Evolutionary conservation across 2,329 filamentous ascomycete species (phyloP).

Genomic region (Capronia epimyces): DNA sequence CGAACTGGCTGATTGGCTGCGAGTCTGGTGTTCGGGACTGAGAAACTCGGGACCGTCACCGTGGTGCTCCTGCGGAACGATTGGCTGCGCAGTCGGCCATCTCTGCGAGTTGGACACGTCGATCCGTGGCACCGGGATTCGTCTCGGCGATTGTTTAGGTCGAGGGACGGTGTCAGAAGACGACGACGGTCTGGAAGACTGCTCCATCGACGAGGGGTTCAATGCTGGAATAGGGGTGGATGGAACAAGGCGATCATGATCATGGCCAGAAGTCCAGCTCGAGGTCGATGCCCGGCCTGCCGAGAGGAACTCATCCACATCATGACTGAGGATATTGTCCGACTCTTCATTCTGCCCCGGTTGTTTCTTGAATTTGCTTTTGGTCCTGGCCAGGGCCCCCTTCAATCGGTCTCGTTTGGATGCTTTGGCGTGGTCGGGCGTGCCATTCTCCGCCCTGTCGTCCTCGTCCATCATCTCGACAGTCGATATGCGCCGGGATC

Average conservation of each 20-base stretch:
- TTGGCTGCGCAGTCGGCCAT: conserved; percentile 31
- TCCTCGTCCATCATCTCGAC: conserved; percentile 25
- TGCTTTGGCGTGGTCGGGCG: conserved; percentile 13
- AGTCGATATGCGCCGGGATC: conserved; percentile 2
- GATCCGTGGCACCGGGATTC: conserved; percentile 32
- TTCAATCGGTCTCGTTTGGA: conserved; percentile 25
- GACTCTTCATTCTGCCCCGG: conserved; percentile 18
- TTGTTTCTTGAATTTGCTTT: conserved; percentile 28
- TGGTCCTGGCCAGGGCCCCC: conserved; percentile 25
- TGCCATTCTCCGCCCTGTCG: conserved; percentile 16
- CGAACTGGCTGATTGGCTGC: conserved; percentile 29
- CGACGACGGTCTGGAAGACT: conserved; percentile 24
- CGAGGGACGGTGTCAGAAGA: conserved; percentile 20
- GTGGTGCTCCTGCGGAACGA: conserved; percentile 10
- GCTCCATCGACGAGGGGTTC: neutral
- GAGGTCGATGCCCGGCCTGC: conserved; percentile 23
- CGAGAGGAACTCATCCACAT: conserved; percentile 27
- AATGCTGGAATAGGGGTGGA: neutral
- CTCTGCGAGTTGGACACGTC: conserved; percentile 35
- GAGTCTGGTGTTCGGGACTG: conserved; percentile 19
- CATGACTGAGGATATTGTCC: conserved; percentile 17
- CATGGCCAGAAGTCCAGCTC: conserved; percentile 8
- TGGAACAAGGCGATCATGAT: conserved; percentile 5
- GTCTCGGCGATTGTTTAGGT: conserved; percentile 31
- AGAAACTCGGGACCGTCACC: conserved; percentile 16